phyloP scores from a whole-genome alignment of 2,329 filamentous ascomycete genomes.

The Aspergillus aculeatinus region DNA sequence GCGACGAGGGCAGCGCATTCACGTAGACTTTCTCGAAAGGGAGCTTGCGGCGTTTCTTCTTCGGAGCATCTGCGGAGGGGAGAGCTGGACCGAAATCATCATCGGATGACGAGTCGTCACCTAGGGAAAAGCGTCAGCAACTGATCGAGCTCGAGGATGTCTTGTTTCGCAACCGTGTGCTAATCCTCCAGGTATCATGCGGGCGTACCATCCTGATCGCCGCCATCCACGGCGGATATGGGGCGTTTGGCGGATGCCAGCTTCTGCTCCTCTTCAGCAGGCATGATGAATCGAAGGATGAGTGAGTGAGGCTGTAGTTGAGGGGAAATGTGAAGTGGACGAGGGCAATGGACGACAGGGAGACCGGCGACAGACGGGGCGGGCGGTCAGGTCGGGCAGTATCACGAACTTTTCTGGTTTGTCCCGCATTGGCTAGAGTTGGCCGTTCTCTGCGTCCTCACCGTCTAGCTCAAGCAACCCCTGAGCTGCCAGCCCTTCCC shows the following conservation, averaged over 20 bases:
- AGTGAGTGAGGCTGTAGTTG: not conserved
- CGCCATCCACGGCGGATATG: conserved; percentile 55
- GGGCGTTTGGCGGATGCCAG: conserved; percentile 53
- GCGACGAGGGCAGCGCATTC: conserved; percentile 76
- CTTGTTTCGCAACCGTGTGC: not conserved
- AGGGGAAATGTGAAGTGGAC: not conserved
- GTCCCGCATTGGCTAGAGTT: conserved; percentile 22
- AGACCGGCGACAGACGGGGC: not conserved
- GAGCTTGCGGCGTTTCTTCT: conserved; percentile 87
- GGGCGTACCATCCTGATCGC: conserved; percentile 41
- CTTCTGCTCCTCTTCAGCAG: conserved; percentile 25
- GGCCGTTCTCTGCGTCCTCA: conserved; percentile 11
- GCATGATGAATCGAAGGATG: conserved; percentile 26
- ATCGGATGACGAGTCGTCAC: conserved; percentile 62
- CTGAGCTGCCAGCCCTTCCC: conserved; percentile 22
- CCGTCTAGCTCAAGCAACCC: conserved; percentile 11
- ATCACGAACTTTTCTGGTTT: conserved; percentile 32
- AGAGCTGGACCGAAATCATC: conserved; percentile 94
- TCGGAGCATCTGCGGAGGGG: conserved; percentile 72
- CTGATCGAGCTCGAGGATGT: not conserved
- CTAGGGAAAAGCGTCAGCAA: conserved; percentile 21
- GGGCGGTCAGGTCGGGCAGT: conserved; percentile 30
- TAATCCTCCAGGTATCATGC: not conserved
- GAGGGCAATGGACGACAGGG: conserved; percentile 5
- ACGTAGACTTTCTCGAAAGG: conserved; percentile 95